A percentile compares a stretch with the other conserved stretches of the same genome.
These are phyloP conservation scores for Bertia moriformis DNA, from an alignment of 2,329 filamentous ascomycete species.

Conservation along the genomic window DNA sequence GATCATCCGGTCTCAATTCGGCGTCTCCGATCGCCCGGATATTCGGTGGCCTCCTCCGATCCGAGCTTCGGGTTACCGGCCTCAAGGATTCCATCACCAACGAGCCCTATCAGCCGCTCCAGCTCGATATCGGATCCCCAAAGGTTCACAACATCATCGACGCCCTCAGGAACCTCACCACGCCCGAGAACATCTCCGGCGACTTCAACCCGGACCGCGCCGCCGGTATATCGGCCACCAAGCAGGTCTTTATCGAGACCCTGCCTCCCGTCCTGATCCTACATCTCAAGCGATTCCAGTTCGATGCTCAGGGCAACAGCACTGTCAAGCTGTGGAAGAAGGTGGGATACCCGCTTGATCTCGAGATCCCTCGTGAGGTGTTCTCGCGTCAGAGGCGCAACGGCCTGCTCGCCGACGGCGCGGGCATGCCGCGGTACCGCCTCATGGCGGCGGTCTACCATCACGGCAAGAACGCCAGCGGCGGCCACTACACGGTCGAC, in stretches of 20 bases:
- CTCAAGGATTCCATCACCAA: slow-evolving; percentile 50
- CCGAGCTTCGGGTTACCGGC: slow-evolving; percentile 47
- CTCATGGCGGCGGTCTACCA: slow-evolving; percentile 90
- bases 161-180: slow-evolving; percentile 44
- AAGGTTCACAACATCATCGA: slow-evolving; percentile 53
- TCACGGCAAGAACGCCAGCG: slow-evolving; percentile 89
- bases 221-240: not conserved
- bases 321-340: slow-evolving; percentile 99
- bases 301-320: slow-evolving; percentile 65
- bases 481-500: slow-evolving; percentile 96
- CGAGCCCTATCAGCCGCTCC: slow-evolving; percentile 51
- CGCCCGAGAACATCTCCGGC: slow-evolving; percentile 44
- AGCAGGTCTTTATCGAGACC: slow-evolving; percentile 64
- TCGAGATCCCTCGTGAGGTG: slow-evolving; percentile 83
- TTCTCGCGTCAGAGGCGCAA: slow-evolving; percentile 65
- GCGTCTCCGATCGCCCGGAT: slow-evolving; percentile 85
- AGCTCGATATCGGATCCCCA: slow-evolving; percentile 49
- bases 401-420: slow-evolving; percentile 45
- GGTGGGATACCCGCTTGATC: slow-evolving; percentile 82
- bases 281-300: slow-evolving; percentile 94
- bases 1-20: slow-evolving; percentile 62
- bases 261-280: slow-evolving; percentile 84
- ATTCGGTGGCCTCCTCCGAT: slow-evolving; percentile 37
- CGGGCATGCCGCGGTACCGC: slow-evolving; percentile 66
- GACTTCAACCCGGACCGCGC: slow-evolving; percentile 35